phyloP scores from a whole-genome alignment of 257 asterid species.

The Orobanche coerulescens region DNA sequence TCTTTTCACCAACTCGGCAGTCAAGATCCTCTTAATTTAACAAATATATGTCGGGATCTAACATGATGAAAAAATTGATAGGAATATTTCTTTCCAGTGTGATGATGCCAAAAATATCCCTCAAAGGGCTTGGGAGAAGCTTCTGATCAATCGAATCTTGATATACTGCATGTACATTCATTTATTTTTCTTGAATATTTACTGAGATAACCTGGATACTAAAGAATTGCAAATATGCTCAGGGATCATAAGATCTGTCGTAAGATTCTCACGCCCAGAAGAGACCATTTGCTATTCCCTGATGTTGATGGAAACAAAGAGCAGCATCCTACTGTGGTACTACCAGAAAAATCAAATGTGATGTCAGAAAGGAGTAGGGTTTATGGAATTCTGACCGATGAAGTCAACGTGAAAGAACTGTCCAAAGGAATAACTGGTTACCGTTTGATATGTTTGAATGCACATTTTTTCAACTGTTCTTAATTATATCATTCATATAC shows the following conservation, averaged over 20 bases:
- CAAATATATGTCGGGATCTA: slow-evolving; percentile 11
- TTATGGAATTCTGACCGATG: slow-evolving; percentile 31
- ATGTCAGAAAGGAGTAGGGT: slow-evolving; percentile 35
- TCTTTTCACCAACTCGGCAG: slow-evolving; percentile 5
- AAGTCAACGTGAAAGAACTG: slow-evolving; percentile 20
- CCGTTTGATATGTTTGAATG: no score
- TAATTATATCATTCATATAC: no score
- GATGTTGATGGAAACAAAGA: slow-evolving; percentile 25
- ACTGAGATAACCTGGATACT: background rate
- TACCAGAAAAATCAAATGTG: slow-evolving; percentile 21
- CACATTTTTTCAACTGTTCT: no score
- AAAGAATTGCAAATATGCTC: slow-evolving; percentile 17
- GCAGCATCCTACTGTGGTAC: slow-evolving; percentile 19
- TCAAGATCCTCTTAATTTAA: background rate
- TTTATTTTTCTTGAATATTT: slow-evolving; percentile 15
- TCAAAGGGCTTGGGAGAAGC: slow-evolving; percentile 64
- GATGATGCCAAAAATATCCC: slow-evolving; percentile 27
- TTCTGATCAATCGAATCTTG: slow-evolving; percentile 46
- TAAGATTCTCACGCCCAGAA: slow-evolving; percentile 44
- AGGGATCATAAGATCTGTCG: slow-evolving; percentile 55
- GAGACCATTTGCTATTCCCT: slow-evolving; percentile 66
- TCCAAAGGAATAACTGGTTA: slow-evolving; percentile 14
- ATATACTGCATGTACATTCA: slow-evolving; percentile 62
- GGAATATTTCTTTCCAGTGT: slow-evolving; percentile 34
- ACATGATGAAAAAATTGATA: slow-evolving; percentile 24